Evolutionary conservation across 345 rosid species (phyloP).

Genomic region (Gossypium longicalyx): DNA sequence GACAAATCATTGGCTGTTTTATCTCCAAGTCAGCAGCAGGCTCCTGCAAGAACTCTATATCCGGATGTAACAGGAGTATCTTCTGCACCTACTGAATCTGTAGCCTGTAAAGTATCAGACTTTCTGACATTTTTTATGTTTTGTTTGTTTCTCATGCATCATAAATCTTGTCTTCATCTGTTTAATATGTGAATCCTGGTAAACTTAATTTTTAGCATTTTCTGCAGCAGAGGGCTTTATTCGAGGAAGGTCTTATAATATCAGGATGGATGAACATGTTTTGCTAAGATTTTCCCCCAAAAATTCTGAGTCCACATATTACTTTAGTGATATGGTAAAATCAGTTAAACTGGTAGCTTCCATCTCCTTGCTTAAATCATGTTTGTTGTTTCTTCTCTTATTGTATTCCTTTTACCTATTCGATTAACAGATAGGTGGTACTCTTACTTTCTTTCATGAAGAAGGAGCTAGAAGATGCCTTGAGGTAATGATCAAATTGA

Average conservation of each 20-base stretch:
- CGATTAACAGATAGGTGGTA: conserved; percentile 79
- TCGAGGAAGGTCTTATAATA: conserved; percentile 95
- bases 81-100: conserved; percentile 38
- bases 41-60: conserved; percentile 34
- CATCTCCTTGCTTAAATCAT: not conserved
- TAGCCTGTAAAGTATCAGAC: conserved; percentile 50
- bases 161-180: conserved; percentile 15
- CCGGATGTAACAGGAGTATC: conserved; percentile 33
- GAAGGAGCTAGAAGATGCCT: conserved; percentile 87
- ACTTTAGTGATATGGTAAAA: conserved; percentile 86
- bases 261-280: conserved; percentile 88
- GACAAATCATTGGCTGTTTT: conserved; percentile 31
- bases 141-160: conserved; percentile 4
- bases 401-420: conserved; percentile 18
- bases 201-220: conserved; percentile 43
- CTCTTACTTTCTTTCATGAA: conserved; percentile 91
- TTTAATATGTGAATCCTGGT: conserved; percentile 20
- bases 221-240: conserved; percentile 88
- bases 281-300: conserved; percentile 88
- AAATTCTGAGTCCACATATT: conserved; percentile 83
- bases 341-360: conserved; percentile 13
- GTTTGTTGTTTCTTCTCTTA: not conserved
- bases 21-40: conserved; percentile 42
- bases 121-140: conserved; percentile 10
- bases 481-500: conserved; percentile 49